These are phyloP conservation scores for Goffeauzyma gilvescens DNA, from an alignment of 768 basidiomycete genomes.

Conservation along the genomic window DNA sequence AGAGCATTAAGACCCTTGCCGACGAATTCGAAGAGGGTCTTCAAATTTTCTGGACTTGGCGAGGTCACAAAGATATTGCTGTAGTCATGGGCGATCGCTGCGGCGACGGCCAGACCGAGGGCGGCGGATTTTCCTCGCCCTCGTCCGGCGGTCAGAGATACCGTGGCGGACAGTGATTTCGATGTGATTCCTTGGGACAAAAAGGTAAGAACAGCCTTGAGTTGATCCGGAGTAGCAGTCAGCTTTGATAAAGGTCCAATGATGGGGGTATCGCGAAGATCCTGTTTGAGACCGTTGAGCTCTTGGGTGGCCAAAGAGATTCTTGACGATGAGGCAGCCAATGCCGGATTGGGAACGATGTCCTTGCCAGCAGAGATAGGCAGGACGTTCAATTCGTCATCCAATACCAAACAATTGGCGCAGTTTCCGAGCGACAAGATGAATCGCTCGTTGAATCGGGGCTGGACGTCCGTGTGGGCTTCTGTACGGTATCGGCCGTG, in stretches of 20 bases:
- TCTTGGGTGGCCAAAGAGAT: constrained; percentile 39
- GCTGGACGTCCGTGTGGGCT: constrained; percentile 49
- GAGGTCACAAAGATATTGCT: constrained; percentile 96
- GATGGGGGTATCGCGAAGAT: constrained; percentile 61
- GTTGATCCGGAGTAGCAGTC: constrained; percentile 75
- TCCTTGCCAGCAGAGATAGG: constrained; percentile 91
- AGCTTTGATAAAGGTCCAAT: constrained; percentile 77
- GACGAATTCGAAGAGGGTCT: constrained; percentile 91
- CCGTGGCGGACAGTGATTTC: constrained; percentile 82
- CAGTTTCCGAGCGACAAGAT: constrained; percentile 90
- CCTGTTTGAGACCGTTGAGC: constrained; percentile 58
- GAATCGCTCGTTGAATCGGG: constrained; percentile 96
- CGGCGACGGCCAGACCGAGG: constrained; percentile 81
- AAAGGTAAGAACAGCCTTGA: constrained; percentile 74
- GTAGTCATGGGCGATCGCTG: constrained; percentile 81
- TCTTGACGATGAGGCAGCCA: background rate
- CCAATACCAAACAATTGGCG: constrained; percentile 76
- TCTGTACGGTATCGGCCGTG: constrained; percentile 85
- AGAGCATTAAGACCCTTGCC: constrained; percentile 90
- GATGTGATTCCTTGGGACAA: constrained; percentile 71
- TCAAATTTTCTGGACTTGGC: constrained; percentile 91
- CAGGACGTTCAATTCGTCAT: constrained; percentile 93
- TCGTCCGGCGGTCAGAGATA: constrained; percentile 81
- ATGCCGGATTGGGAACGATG: constrained; percentile 40
- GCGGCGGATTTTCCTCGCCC: constrained; percentile 95